Evolutionary conservation across 768 basidiomycete genomes (phyloP).

Genomic region (Calvatia gigantea): DNA sequence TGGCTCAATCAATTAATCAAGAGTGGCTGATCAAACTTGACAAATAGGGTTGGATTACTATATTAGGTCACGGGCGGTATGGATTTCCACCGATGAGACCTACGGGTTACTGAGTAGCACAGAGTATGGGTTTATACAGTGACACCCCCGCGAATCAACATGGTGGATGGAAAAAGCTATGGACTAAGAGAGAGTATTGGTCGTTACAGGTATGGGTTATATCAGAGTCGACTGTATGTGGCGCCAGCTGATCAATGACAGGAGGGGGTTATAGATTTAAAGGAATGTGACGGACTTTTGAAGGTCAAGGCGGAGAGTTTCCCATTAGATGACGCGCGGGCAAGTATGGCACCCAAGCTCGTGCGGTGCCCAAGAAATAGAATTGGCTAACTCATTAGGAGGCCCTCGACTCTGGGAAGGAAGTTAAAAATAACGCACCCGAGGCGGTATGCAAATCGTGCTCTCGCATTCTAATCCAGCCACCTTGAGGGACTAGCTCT

Average conservation of each 20-base stretch:
- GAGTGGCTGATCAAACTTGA: too few relatives aligned
- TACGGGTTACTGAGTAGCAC: too few relatives aligned
- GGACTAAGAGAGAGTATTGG: too few relatives aligned
- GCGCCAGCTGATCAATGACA: not conserved
- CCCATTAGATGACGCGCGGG: conserved; percentile 96
- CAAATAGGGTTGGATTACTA: too few relatives aligned
- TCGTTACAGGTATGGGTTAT: too few relatives aligned
- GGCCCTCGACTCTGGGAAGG: not conserved
- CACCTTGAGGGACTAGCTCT: conserved; percentile 69
- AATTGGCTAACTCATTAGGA: conserved; percentile 58
- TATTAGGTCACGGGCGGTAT: too few relatives aligned
- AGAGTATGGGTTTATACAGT: too few relatives aligned
- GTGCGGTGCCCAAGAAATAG: conserved; percentile 98
- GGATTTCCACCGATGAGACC: too few relatives aligned
- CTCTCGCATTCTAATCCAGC: conserved; percentile 95
- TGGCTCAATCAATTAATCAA: too few relatives aligned
- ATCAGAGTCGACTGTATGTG: too few relatives aligned
- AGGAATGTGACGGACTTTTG: conserved; percentile 65
- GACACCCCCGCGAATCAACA: too few relatives aligned
- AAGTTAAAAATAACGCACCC: conserved; percentile 46
- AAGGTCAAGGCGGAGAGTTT: conserved; percentile 95
- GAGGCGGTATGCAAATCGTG: conserved; percentile 92
- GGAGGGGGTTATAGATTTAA: not conserved
- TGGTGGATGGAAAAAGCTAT: too few relatives aligned
- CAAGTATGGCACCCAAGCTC: conserved; percentile 95